phyloP scores from a whole-genome alignment of 2,329 filamentous ascomycete genomes.

The Aspergillus brunneoviolaceus region DNA sequence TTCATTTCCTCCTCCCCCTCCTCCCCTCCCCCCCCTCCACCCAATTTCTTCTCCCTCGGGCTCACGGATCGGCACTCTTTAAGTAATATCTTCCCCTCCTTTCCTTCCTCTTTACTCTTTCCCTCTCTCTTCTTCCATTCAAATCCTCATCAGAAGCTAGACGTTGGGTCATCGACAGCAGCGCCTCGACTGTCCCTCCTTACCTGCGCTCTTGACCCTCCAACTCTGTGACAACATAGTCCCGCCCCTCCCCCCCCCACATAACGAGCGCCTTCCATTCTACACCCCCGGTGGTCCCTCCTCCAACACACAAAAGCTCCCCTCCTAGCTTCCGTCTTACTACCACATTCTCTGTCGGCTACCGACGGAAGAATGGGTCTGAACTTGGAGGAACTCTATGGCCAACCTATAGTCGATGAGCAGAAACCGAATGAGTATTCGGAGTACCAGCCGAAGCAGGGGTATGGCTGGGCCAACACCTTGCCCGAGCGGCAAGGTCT shows the following conservation, averaged over 20 bases:
- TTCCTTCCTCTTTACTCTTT: neutral
- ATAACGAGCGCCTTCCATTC: conserved; percentile 13
- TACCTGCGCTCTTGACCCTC: conserved; percentile 24
- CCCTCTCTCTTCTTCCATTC: conserved; percentile 4
- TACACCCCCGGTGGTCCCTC: conserved; percentile 19
- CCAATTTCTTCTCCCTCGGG: conserved; percentile 6
- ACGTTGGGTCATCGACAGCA: conserved; percentile 24
- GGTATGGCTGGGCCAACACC: conserved; percentile 92
- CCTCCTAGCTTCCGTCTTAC: conserved; percentile 16
- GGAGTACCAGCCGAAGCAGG: conserved; percentile 56
- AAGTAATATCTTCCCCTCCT: neutral
- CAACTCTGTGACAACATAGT: conserved; percentile 26
- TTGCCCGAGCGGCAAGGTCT: conserved; percentile 98
- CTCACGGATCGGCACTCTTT: no score
- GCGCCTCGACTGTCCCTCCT: conserved; percentile 13
- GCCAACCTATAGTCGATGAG: conserved; percentile 47
- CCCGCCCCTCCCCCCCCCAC: conserved; percentile 11
- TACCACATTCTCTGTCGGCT: conserved; percentile 42
- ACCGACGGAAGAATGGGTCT: conserved; percentile 53
- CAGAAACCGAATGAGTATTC: conserved; percentile 47
- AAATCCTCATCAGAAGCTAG: conserved; percentile 11
- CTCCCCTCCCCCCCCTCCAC: conserved; percentile 15
- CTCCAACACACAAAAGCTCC: conserved; percentile 1
- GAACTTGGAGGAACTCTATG: conserved; percentile 49
- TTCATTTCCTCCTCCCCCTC: conserved; percentile 13